phyloP scores from a whole-genome alignment of 225 moss, liverwort and hornwort species.

The Lunularia cruciata region DNA sequence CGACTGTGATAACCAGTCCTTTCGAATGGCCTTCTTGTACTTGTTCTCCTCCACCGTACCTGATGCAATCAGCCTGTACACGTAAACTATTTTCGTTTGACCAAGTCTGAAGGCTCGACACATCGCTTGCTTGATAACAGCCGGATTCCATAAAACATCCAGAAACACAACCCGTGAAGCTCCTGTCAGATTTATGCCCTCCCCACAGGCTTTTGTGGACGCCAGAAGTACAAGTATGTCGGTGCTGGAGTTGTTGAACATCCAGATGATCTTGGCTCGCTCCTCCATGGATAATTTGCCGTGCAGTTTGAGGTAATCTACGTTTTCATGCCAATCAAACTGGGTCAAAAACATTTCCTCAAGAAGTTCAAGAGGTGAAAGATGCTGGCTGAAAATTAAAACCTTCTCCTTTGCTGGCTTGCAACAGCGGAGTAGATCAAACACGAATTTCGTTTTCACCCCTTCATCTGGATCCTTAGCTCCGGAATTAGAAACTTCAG shows the following conservation, averaged over 20 bases:
- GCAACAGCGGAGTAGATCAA: constrained; percentile 49
- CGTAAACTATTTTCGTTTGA: constrained; percentile 43
- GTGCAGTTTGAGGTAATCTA: constrained; percentile 69
- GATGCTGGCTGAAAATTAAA: constrained; percentile 80
- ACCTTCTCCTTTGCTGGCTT: constrained; percentile 56
- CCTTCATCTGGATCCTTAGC: constrained; percentile 50
- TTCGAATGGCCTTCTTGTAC: constrained; percentile 65
- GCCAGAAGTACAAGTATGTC: constrained; percentile 59
- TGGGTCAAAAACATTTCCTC: constrained; percentile 57
- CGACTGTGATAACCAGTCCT: constrained; percentile 73
- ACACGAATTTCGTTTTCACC: constrained; percentile 85
- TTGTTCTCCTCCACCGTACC: constrained; percentile 70
- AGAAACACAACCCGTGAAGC: constrained; percentile 84
- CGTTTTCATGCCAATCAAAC: constrained; percentile 61
- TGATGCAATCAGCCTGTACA: constrained; percentile 47
- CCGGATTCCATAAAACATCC: constrained; percentile 95
- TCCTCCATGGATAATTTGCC: constrained; percentile 58
- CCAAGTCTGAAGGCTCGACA: constrained; percentile 85
- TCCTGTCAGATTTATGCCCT: constrained; percentile 77
- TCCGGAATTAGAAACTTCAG: background rate
- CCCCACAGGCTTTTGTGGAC: constrained; percentile 87
- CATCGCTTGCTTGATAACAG: constrained; percentile 82
- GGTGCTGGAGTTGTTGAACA: constrained; percentile 57
- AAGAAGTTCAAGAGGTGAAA: constrained; percentile 58
- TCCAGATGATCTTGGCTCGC: constrained; percentile 67